Evolutionary conservation across 805 yeast genomes (phyloP).

Genomic region (Starmerella vitae): DNA sequence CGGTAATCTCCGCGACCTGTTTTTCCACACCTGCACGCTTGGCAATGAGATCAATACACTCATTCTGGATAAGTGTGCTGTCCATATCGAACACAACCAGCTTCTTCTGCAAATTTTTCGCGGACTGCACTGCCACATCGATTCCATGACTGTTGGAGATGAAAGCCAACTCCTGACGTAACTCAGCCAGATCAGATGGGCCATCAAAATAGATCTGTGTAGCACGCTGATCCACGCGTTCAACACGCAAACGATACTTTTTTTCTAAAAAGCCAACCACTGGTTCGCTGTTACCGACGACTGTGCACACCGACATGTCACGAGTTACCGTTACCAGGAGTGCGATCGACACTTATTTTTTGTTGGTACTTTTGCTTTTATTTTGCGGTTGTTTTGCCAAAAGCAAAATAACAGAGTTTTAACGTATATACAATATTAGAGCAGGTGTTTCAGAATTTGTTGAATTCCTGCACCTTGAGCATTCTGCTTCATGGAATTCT

Average conservation of each 20-base stretch:
- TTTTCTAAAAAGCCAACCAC: not conserved
- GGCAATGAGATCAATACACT: slow-evolving; percentile 91
- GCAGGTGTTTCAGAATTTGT: not conserved
- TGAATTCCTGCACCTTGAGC: not conserved
- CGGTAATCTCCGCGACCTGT: slow-evolving; percentile 78
- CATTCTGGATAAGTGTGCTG: slow-evolving; percentile 89
- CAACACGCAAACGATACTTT: not conserved
- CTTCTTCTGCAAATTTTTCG: slow-evolving; percentile 31
- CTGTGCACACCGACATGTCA: slow-evolving; percentile 1
- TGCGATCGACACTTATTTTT: too few species aligned
- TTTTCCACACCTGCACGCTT: slow-evolving; percentile 83
- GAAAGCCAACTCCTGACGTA: not conserved
- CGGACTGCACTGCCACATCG: slow-evolving; percentile 33
- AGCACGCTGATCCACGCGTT: not conserved
- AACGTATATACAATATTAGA: too few species aligned
- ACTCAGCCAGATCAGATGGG: not conserved
- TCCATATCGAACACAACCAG: slow-evolving; percentile 94
- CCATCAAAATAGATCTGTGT: not conserved
- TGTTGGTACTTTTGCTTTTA: too few species aligned
- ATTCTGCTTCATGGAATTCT: not conserved
- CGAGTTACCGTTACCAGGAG: too few species aligned
- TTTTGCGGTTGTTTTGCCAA: too few species aligned
- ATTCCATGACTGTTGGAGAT: not conserved
- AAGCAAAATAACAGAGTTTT: too few species aligned
- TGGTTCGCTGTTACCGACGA: not conserved